phyloP scores from a whole-genome alignment of 106 monocot genomes.

The Phalaenopsis aphrodite region DNA sequence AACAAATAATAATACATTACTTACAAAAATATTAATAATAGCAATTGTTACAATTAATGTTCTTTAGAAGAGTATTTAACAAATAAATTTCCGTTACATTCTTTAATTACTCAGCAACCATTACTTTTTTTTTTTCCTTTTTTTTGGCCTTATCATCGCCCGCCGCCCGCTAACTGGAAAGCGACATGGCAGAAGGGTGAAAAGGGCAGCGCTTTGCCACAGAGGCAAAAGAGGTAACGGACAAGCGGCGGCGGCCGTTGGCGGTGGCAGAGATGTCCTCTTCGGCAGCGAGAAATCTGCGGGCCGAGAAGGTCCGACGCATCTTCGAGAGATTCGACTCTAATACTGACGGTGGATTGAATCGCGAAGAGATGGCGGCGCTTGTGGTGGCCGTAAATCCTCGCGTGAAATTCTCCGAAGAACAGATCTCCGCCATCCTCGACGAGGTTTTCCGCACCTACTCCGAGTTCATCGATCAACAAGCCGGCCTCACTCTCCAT shows the following conservation, averaged over 20 bases:
- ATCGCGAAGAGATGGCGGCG: constrained; percentile 54
- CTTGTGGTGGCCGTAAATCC: constrained; percentile 59
- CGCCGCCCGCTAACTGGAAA: neutral
- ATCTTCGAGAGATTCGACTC: constrained; percentile 15
- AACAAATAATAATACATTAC: too few species aligned
- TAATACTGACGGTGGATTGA: constrained; percentile 21
- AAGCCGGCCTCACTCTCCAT: constrained; percentile 21
- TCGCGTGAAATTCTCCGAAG: constrained; percentile 41
- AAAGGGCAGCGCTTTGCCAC: neutral
- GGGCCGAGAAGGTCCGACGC: constrained; percentile 40
- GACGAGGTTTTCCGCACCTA: constrained; percentile 69
- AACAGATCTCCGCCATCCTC: constrained; percentile 51
- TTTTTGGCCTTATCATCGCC: neutral
- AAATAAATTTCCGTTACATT: too few species aligned
- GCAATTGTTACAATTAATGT: too few species aligned
- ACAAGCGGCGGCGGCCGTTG: neutral
- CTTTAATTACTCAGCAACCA: too few species aligned
- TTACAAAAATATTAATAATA: too few species aligned
- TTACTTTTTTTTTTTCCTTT: too few species aligned
- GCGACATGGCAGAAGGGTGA: neutral
- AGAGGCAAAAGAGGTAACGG: neutral
- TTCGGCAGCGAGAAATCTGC: neutral
- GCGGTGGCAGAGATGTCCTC: neutral
- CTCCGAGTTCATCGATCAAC: constrained; percentile 29
- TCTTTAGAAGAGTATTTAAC: too few species aligned